phyloP scores from a whole-genome alignment of 495 filamentous ascomycete species.

The Penicillium coprophilum region DNA sequence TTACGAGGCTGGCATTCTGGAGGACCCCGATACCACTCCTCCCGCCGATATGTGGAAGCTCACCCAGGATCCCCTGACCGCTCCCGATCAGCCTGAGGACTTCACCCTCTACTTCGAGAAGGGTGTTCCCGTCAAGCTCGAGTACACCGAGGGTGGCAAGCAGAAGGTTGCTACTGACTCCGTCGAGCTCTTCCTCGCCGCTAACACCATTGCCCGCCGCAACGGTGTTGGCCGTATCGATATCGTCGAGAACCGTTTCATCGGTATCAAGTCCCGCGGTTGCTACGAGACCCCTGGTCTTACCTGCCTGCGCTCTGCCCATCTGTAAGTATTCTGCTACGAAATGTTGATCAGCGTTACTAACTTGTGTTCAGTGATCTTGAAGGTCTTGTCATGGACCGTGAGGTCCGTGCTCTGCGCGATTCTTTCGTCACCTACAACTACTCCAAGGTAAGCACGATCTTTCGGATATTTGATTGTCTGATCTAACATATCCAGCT shows the following conservation, averaged over 20 bases:
- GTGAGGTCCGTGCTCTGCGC: constrained; percentile 78
- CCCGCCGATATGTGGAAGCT: constrained; percentile 82
- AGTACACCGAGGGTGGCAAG: constrained; percentile 48
- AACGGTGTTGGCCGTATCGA: constrained; percentile 87
- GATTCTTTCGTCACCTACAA: constrained; percentile 74
- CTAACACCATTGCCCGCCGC: constrained; percentile 73
- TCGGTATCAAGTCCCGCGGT: constrained; percentile 82
- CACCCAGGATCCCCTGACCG: constrained; percentile 72
- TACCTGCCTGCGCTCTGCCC: constrained; percentile 72
- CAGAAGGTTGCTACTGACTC: constrained; percentile 67
- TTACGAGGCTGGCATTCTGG: constrained; percentile 76
- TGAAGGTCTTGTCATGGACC: constrained; percentile 82
- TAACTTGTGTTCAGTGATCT: constrained; percentile 53
- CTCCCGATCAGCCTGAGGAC: constrained; percentile 73
- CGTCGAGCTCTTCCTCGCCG: constrained; percentile 74
- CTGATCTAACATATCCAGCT: constrained; percentile 25
- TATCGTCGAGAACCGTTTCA: constrained; percentile 87
- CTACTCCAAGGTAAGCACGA: constrained; percentile 57
- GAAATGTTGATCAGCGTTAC: background rate
- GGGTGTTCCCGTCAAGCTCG: constrained; percentile 76
- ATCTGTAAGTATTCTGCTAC: constrained; percentile 48
- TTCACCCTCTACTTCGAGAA: constrained; percentile 81
- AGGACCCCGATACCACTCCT: constrained; percentile 55
- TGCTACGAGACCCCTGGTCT: constrained; percentile 85
- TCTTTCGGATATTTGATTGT: background rate